Evolutionary conservation across 1,284 basidiomycete genomes (phyloP), one percentile per base, ranked within the genome.

Genomic region (Sanghuangporus weigelae): DNA sequence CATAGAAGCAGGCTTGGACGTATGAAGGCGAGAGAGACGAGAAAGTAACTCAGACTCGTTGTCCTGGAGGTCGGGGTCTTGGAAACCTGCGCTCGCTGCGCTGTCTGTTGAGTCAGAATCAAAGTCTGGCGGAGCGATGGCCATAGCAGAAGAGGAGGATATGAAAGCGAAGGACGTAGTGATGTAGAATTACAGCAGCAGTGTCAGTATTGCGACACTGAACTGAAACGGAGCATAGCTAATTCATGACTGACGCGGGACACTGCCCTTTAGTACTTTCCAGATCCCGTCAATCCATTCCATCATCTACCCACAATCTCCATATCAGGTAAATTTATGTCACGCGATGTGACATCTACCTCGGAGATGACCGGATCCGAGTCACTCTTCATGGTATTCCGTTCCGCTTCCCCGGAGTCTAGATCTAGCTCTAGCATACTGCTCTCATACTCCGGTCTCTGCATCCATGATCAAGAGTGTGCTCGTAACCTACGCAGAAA

Each of bases 21-120:
- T 49, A 11, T 31, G n/a, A 10, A 6, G 12, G 35, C 44, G 54
- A 36, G 51, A 21, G 36, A 31, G 57, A 46, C 36, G 1, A 19
- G 26, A 26, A 7, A 50, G 46, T 7, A 19, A n/a, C 23, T 54
- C 55, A 10, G 57, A 11, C 44, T 63, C 61, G 39, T 19, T 36
- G 39, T 64, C 50, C 21, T 36, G 36, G 50, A 50, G n/a, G 36
- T 49, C 48, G 31, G 56, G 35, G 19, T 57, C 55, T 16, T 42
- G 19, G 48, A 48, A 51, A 49, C 48, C 19, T 16, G 53, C 51
- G 60, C 60, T 55, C 26, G 39, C 39, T 6, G 46, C 54, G 38
- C 57, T 50, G 58, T 60, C 53, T 40, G 51, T 40, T 4, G 58
- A 60, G 19, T 60, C 63, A 23, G 63, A 60, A 7, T 64, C 63